Evolutionary conservation across 306 rosid species (phyloP), one percentile per base, ranked within the genome.

Genomic region (Lathyrus oleraceus): DNA sequence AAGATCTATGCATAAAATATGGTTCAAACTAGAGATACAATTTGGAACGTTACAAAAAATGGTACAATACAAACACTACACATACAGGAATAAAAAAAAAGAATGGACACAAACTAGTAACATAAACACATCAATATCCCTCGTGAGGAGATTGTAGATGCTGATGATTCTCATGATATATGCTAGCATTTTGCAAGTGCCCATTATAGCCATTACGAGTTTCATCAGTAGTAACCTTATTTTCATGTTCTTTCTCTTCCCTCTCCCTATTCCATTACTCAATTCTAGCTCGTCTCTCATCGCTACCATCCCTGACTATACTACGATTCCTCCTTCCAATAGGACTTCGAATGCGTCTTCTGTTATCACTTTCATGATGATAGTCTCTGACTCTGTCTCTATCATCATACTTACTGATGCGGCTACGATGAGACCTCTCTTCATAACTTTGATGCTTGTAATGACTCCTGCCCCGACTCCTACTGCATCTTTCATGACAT

Each of bases 181-280:
- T 21, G 69, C 69, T 72, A 58, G 57, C 80, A 54, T 79, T 71
- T 51, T 76, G 75, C 19, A 11, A 4, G 70, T 64, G 14, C 3
- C 79, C 79, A 19, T 44, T 14, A 23, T 68, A 28, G 51, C 79
- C 74, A 40, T 36, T 25, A 20, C 48, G 11, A 14, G 53, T 21
- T 52, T 44, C 76, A 64, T 75, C 83, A 25, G 57, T 4, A 57
- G 71, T 75, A 63, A 14, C 69, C 78, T 78, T 71, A 4, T 10
- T 56, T n/a, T 81, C 74, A 61, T 64, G 82, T 30, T 78, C 78
- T 73, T 63, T 65, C 35, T 79, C 73, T 48, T 86, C 97, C 70
- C 68, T 86, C 82, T 91, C 97, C 81, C 90, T 76, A 78, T 88
- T 91, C 97, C 97, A 91, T 67, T 85, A 95, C 65, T 83, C 95